Conservation (phyloP, 305 asterid species). For the Fraxinus platypoda region DNA sequence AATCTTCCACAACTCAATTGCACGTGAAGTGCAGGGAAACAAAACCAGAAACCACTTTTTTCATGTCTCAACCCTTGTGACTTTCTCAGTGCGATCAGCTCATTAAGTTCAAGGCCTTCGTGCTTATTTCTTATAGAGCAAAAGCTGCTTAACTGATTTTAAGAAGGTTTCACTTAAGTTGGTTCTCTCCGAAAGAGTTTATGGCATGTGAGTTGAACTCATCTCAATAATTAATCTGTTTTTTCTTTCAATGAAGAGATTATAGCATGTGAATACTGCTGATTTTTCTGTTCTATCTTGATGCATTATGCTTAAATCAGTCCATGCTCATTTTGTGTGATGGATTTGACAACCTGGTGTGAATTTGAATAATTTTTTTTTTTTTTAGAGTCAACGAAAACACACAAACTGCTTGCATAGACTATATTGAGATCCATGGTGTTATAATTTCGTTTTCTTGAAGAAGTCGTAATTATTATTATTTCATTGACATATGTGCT, state of each 20-base stretch:
- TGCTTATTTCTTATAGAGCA: neutral
- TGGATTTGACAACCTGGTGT: neutral
- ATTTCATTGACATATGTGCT: conserved; percentile 25
- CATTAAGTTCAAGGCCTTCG: neutral
- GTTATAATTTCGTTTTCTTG: neutral
- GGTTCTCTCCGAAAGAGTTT: neutral
- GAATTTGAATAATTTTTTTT: neutral
- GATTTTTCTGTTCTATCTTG: neutral
- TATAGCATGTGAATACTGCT: neutral
- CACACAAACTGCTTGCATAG: neutral
- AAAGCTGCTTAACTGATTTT: neutral
- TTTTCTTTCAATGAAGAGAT: neutral
- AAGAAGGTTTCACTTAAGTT: neutral
- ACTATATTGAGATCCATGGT: neutral
- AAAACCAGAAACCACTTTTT: neutral
- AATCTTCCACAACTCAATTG: neutral
- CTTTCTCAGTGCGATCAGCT: neutral
- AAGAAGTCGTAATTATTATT: neutral
- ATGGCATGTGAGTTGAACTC: neutral
- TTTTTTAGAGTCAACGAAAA: neutral
- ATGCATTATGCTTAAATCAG: neutral
- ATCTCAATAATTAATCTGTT: neutral
- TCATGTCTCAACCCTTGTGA: neutral
- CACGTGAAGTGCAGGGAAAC: neutral
- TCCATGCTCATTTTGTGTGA: neutral